Evolutionary conservation across 441 rosid genomes (phyloP), one percentile per base, ranked within the genome.

Genomic region (Jatropha podagrica): DNA sequence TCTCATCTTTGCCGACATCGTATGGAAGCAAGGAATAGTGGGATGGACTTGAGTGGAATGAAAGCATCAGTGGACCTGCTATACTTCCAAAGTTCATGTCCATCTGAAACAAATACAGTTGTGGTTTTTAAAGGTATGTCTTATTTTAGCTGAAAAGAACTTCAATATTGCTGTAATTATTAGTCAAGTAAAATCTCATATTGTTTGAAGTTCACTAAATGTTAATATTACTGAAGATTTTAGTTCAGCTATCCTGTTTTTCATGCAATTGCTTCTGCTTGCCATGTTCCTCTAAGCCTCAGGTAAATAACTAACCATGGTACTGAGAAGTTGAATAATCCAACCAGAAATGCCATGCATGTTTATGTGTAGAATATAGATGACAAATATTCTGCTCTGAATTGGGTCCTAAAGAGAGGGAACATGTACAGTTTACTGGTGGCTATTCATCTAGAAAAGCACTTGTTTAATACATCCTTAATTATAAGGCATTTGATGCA

Each of bases 21-120:
- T 83, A 83, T 55, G 83, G 89, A 55, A 68, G 74, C 72, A 69
- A 80, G 77, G 76, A 81, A 51, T 87, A 89, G 91, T 87, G 91
- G 89, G 81, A 81, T 54, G 83, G 83, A 69, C 69, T 84, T 74
- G 76, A 81, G 62, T 69, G 83, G 77, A 77, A 80, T 13, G 82
- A 80, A 61, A 38, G 78, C 66, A 69, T 8, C 70, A 68, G 41
- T 40, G 55, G 7, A 65, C 32, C 59, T 55, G 44, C 46, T 76
- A 70, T 74, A 56, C 74, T 76, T 76, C 76, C 74, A 44, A 59
- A 79, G n/a, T 79, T 82, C 74, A 71, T 69, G 74, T 61, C 82
- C 66, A 71, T 74, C 65, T 76, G 79, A 79, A 65, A 51, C 20
- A 18, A 3, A 7, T 13, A 27, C 26, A 56, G 10, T 4, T 23